A percentile compares a stretch with the other conserved stretches of the same genome.
Evolutionary conservation across 805 yeast species (phyloP).

Genomic region (Metschnikowia koreensis): DNA sequence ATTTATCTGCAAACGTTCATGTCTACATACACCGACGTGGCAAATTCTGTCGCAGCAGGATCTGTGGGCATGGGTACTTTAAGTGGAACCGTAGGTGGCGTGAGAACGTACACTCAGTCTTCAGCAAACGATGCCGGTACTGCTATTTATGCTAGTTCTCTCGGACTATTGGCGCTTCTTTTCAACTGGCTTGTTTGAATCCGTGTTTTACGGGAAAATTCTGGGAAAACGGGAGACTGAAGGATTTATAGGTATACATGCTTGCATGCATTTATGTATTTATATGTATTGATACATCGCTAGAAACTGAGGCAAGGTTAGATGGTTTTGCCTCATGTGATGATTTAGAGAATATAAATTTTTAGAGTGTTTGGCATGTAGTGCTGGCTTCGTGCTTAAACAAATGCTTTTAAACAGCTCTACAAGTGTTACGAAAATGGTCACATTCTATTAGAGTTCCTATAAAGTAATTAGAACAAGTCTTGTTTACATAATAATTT

Average conservation of each 20-base stretch:
- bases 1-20: constrained; percentile 28
- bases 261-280: not conserved
- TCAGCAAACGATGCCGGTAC: constrained; percentile 22
- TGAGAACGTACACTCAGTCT: constrained; percentile 29
- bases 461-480: too few relatives aligned
- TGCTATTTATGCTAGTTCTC: constrained; percentile 13
- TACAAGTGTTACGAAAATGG: too few relatives aligned
- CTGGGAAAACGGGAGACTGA: not conserved
- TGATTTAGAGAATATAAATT: too few relatives aligned
- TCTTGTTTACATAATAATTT: too few relatives aligned
- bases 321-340: too few relatives aligned
- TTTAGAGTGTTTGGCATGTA: too few relatives aligned
- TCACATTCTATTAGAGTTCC: too few relatives aligned
- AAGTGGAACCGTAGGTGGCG: constrained; percentile 28
- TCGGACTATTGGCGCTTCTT: constrained; percentile 14
- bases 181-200: constrained; percentile 10
- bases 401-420: too few relatives aligned
- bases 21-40: constrained; percentile 21
- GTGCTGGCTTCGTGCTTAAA: too few relatives aligned
- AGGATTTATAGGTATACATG: not conserved
- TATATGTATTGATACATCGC: too few relatives aligned
- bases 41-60: constrained; percentile 25
- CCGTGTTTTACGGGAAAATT: not conserved
- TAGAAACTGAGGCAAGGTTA: too few relatives aligned
- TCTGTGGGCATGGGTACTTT: constrained; percentile 31